Evolutionary conservation across 2,329 filamentous ascomycete genomes (phyloP), one percentile per base, ranked within the genome.

Genomic region (Pseudocercospora eumusae): DNA sequence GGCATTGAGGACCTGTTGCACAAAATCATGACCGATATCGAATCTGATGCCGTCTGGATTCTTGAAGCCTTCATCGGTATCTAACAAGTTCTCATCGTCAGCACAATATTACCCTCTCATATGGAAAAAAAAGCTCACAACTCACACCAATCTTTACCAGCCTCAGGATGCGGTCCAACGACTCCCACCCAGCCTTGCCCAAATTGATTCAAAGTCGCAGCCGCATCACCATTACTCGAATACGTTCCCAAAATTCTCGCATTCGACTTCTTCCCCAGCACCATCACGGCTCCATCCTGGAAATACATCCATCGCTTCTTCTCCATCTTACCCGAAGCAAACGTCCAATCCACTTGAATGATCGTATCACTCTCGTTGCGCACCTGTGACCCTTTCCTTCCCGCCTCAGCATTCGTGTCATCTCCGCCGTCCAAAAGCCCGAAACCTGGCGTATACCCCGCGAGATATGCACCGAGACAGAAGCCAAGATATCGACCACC

Each of bases 401-500:
- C 52, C 13, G 57, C 53, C 13, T 69, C 67, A 8, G 45, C 47
- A 20, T 61, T 60, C 11, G 59, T 59, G 21, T 68, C 61, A 27
- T 64, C 64, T 18, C 59, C 45, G n/a, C 54, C 18, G 8, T 63
- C 50, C 4, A 69, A 28, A 1, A 69, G 59, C 23, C 53, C 62
- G 44, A 60, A 67, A 4, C 67, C 67, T 13, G 66, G 66, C 7
- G 47, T 52, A 31, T 63, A 54, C 2, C 66, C 67, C 13, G 63
- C 66, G 11, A 69, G 49, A 50, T 66, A 69, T n/a, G 64, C 67
- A 2, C 67, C 67, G 2, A 69, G 44, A 40, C 67, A 69, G 59
- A 69, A 64, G n/a, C 67, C 67, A 20, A 69, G 33, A 33, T 69
- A 69, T 23, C 63, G 63, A 9, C 67, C 67, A 11, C 67, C 67